A percentile compares a stretch with the other conserved stretches of the same genome.
phyloP scores from a whole-genome alignment of 1,284 basidiomycete species.

The Apiotrichum laibachii region DNA sequence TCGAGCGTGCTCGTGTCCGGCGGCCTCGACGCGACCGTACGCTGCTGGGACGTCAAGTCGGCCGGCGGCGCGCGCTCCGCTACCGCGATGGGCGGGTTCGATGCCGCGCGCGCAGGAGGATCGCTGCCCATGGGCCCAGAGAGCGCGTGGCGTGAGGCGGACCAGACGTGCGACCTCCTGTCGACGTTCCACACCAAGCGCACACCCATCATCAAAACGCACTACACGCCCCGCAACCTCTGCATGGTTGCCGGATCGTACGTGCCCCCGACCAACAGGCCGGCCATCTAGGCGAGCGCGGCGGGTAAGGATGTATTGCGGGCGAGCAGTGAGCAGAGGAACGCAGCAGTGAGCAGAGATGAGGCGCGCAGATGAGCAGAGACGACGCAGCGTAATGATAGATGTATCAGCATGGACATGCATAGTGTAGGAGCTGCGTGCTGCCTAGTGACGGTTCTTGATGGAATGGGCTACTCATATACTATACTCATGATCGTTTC shows the following conservation, averaged over 20 bases:
- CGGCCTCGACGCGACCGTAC: conserved; percentile 86
- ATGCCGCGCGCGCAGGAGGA: conserved; percentile 13
- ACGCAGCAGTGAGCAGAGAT: background rate
- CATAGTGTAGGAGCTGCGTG: conserved; percentile 17
- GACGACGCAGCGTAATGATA: background rate
- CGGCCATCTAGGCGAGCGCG: conserved; percentile 3
- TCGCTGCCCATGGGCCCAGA: conserved; percentile 38
- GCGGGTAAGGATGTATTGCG: too few relatives aligned
- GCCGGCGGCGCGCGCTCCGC: conserved; percentile 61
- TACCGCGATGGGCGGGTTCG: conserved; percentile 5
- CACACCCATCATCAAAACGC: conserved; percentile 85
- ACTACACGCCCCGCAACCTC: conserved; percentile 91
- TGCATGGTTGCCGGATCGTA: conserved; percentile 78
- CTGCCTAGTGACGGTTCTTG: background rate
- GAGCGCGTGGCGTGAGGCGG: conserved; percentile 33
- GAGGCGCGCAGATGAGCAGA: background rate
- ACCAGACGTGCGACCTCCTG: conserved; percentile 66
- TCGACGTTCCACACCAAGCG: conserved; percentile 92
- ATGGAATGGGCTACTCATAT: background rate
- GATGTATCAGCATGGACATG: conserved; percentile 15
- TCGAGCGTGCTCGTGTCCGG: conserved; percentile 86
- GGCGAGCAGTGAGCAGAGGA: background rate
- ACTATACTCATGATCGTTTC: too few relatives aligned
- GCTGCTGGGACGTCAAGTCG: conserved; percentile 92
- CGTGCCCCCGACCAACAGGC: conserved; percentile 38